Conservation (phyloP, 192 early-diverging fungal genomes). For the Endogone sp. region DNA sequence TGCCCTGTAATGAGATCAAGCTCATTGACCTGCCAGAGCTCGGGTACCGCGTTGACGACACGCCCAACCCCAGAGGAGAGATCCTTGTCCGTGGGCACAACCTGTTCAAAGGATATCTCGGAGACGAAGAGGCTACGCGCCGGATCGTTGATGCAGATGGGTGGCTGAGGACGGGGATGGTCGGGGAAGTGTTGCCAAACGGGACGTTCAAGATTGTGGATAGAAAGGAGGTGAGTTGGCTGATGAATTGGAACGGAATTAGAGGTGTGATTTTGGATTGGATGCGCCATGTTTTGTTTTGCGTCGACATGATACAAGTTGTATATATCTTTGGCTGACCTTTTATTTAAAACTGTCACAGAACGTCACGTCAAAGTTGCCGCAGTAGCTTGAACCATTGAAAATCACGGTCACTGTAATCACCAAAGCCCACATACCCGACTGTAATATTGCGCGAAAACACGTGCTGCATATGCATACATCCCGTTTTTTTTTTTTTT, state of each 20-base stretch:
- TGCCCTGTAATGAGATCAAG: conserved; percentile 70
- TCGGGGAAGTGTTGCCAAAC: conserved; percentile 49
- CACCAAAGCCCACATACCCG: no score
- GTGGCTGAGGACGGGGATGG: conserved; percentile 83
- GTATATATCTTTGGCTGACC: background rate
- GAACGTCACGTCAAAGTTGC: background rate
- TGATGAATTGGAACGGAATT: background rate
- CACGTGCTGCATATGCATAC: no score
- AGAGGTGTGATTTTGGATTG: background rate
- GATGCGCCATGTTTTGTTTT: background rate
- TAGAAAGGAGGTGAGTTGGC: background rate
- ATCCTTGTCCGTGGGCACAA: conserved; percentile 77
- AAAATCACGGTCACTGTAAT: no score
- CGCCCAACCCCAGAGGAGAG: conserved; percentile 80
- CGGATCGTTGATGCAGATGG: conserved; percentile 77
- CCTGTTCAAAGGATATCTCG: conserved; percentile 83
- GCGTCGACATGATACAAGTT: background rate
- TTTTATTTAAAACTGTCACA: background rate
- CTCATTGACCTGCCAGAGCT: conserved; percentile 75
- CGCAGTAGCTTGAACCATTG: no score
- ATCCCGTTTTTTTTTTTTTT: no score
- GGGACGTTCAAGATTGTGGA: conserved; percentile 26
- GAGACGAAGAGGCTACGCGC: conserved; percentile 62
- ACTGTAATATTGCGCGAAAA: no score
- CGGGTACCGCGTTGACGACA: conserved; percentile 66